Conservation (phyloP, 495 filamentous ascomycete species). For the Penicillium cosmopolitanum region DNA sequence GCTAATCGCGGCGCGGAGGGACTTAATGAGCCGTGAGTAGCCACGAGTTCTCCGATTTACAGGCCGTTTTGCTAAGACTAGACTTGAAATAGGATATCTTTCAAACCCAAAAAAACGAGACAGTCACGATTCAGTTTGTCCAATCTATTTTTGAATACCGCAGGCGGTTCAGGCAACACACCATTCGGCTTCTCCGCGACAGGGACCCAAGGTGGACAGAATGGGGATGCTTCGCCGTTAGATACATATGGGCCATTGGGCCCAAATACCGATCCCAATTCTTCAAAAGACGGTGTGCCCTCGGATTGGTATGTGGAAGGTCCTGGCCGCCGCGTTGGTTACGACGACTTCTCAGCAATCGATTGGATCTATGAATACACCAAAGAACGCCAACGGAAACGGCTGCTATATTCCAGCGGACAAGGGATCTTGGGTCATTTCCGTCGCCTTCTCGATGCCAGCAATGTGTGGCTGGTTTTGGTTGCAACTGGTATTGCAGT, state of each 20-base stretch:
- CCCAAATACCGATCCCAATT: slow-evolving; percentile 42
- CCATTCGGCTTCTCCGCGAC: slow-evolving; percentile 25
- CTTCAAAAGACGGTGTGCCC: slow-evolving; percentile 65
- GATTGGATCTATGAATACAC: slow-evolving; percentile 99
- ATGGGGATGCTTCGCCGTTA: slow-evolving; percentile 30
- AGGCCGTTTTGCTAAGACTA: slow-evolving; percentile 17
- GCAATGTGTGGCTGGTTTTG: slow-evolving; percentile 89
- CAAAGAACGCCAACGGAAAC: slow-evolving; percentile 87
- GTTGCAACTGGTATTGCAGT: slow-evolving; percentile 78
- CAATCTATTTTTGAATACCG: slow-evolving; percentile 54
- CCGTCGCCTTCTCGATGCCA: slow-evolving; percentile 74
- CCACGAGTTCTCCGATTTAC: not conserved
- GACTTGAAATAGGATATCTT: slow-evolving; percentile 61
- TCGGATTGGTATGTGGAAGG: slow-evolving; percentile 92
- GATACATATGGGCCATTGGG: slow-evolving; percentile 31
- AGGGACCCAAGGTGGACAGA: slow-evolving; percentile 31
- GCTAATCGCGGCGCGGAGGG: slow-evolving; percentile 44
- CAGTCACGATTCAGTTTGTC: slow-evolving; percentile 58
- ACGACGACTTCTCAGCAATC: slow-evolving; percentile 96
- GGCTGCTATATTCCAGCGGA: slow-evolving; percentile 69
- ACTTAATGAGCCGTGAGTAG: slow-evolving; percentile 48
- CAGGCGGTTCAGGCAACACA: slow-evolving; percentile 29
- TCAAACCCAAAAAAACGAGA: slow-evolving; percentile 82
- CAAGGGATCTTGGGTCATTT: slow-evolving; percentile 74
- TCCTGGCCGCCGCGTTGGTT: slow-evolving; percentile 87